Percentiles rank a stretch among this genome's conserved stretches.
phyloP scores from a whole-genome alignment of 495 filamentous ascomycete genomes.

The Halenospora varia region DNA sequence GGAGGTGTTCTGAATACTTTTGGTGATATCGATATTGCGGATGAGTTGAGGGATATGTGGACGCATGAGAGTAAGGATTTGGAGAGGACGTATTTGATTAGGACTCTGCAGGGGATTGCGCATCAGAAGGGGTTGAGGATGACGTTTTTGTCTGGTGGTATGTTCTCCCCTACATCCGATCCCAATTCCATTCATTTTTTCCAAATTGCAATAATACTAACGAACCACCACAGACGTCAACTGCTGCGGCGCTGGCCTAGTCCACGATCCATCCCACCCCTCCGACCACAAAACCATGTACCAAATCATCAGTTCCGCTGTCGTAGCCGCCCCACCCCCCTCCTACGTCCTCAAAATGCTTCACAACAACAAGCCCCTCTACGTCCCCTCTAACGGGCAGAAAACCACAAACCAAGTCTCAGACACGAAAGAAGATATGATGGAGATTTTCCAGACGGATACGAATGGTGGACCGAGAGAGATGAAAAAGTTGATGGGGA shows the following conservation, averaged over 20 bases:
- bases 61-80: conserved; percentile 98
- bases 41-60: conserved; percentile 95
- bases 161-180: conserved; percentile 16
- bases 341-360: conserved; percentile 87
- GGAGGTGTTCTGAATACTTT: conserved; percentile 91
- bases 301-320: conserved; percentile 86
- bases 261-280: conserved; percentile 90
- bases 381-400: conserved; percentile 87
- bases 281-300: conserved; percentile 99
- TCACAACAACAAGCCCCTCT: conserved; percentile 85
- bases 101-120: conserved; percentile 89
- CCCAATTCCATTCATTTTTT: too few species aligned
- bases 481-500: conserved; percentile 82
- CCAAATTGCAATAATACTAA: too few species aligned
- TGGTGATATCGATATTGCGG: conserved; percentile 91
- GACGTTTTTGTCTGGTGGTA: conserved; percentile 88
- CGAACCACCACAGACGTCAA: conserved; percentile 58
- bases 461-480: conserved; percentile 76
- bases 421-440: conserved; percentile 99
- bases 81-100: conserved; percentile 92
- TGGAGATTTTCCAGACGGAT: conserved; percentile 95
- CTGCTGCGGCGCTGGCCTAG: conserved; percentile 84
- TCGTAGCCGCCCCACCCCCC: conserved; percentile 83
- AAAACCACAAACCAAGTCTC: conserved; percentile 52
- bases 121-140: conserved; percentile 91